These are phyloP conservation scores for Sonneratia alba DNA, from an alignment of 345 rosid species.

Conservation along the genomic window DNA sequence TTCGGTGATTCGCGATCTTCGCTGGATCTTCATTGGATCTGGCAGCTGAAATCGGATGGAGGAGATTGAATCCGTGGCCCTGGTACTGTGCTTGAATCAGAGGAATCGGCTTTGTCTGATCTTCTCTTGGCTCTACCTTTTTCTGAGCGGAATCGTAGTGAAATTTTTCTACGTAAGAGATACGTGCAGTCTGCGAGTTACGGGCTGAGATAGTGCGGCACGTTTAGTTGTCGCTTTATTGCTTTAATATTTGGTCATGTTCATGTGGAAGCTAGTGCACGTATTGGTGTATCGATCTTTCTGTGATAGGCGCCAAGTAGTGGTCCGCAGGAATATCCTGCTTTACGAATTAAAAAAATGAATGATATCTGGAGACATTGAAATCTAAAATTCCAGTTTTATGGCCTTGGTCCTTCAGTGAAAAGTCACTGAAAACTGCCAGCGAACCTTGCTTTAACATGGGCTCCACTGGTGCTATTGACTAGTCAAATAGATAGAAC, in stretches of 20 bases:
- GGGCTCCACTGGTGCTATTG: background rate
- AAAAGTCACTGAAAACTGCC: background rate
- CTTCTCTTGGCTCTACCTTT: too few relatives aligned
- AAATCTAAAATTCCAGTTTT: background rate
- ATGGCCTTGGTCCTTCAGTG: background rate
- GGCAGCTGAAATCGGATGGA: background rate
- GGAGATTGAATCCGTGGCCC: background rate
- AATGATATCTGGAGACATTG: background rate
- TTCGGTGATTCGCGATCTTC: background rate
- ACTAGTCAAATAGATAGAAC: background rate
- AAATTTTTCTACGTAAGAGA: background rate
- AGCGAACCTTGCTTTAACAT: background rate
- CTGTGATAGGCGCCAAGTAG: background rate
- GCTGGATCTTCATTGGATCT: slow-evolving; percentile 3
- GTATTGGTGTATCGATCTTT: background rate
- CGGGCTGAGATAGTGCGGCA: background rate
- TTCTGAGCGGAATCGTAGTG: background rate
- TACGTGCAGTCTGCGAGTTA: too few relatives aligned
- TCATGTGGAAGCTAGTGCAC: background rate
- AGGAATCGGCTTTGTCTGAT: too few relatives aligned
- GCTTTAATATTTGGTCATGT: background rate
- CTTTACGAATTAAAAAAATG: background rate
- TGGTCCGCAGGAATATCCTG: background rate
- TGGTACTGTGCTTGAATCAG: too few relatives aligned
- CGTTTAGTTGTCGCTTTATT: slow-evolving; percentile 2